Percentiles rank a stretch among this genome's conserved stretches.
Evolutionary conservation across 345 rosid genomes (phyloP).

Genomic region (Corymbia maculata): DNA sequence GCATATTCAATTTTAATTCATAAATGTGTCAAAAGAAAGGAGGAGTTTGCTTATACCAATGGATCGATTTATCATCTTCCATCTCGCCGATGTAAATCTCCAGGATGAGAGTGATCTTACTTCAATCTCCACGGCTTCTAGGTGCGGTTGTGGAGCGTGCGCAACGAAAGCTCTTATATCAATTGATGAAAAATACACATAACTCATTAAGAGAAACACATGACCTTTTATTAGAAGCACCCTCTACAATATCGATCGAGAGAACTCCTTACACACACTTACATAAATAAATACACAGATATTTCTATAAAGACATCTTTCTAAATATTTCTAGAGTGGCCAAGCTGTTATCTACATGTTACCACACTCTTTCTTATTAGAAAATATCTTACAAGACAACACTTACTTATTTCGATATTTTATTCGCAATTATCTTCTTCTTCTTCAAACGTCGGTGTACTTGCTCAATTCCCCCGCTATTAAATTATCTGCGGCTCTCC

Average conservation of each 20-base stretch:
- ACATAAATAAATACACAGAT: background rate
- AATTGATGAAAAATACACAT: background rate
- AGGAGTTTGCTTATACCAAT: accelerated
- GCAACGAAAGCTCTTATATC: background rate
- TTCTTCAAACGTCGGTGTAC: no score
- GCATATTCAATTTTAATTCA: background rate
- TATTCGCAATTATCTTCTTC: no score
- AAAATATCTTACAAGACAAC: background rate
- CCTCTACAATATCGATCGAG: accelerated
- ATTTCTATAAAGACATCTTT: background rate
- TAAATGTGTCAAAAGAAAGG: background rate
- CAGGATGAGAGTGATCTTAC: constrained; percentile 8
- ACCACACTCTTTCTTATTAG: background rate
- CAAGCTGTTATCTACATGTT: background rate
- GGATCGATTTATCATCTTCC: background rate
- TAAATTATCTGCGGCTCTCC: no score
- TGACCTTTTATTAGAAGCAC: background rate
- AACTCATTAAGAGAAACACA: background rate
- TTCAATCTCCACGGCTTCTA: constrained; percentile 8
- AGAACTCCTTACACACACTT: background rate
- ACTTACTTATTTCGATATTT: no score
- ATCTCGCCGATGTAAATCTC: background rate
- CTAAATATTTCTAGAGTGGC: background rate
- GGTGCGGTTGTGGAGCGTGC: background rate
- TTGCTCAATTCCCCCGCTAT: no score